A percentile compares a stretch with the other conserved stretches of the same genome.
Evolutionary conservation across 1,139 yeast genomes (phyloP).

Genomic region (Nakaseomyces bracarensis): DNA sequence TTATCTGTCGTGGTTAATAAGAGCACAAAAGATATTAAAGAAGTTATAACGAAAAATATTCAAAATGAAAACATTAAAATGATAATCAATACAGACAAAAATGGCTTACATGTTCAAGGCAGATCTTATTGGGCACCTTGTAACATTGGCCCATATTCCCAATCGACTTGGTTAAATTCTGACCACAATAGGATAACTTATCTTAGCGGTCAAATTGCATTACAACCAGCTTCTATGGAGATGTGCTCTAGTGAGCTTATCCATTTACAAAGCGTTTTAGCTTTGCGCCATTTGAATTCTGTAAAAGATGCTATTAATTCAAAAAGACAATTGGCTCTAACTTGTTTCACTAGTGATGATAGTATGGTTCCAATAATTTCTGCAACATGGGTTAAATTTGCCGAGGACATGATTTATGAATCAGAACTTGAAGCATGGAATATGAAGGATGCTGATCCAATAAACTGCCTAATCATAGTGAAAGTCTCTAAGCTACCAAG

Average conservation of each 20-base stretch:
- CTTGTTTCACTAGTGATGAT: slow-evolving; percentile 45
- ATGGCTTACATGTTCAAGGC: slow-evolving; percentile 83
- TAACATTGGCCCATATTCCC: slow-evolving; percentile 95
- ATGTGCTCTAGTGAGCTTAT: slow-evolving; percentile 27
- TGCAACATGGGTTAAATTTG: slow-evolving; percentile 35
- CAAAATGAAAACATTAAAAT: slow-evolving; percentile 16
- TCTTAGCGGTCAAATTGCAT: slow-evolving; percentile 89
- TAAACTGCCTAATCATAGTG: slow-evolving; percentile 41
- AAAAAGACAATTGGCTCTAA: slow-evolving; percentile 37
- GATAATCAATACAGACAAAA: slow-evolving; percentile 31
- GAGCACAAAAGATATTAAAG: slow-evolving; percentile 7
- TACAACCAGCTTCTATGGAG: slow-evolving; percentile 64
- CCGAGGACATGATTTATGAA: slow-evolving; percentile 17
- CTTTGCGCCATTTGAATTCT: slow-evolving; percentile 69
- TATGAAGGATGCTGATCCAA: slow-evolving; percentile 23
- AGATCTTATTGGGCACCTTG: slow-evolving; percentile 98
- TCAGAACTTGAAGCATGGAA: slow-evolving; percentile 22
- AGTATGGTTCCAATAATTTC: slow-evolving; percentile 31
- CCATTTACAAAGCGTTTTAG: slow-evolving; percentile 40
- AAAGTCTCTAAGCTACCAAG: slow-evolving; percentile 60
- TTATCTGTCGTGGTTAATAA: slow-evolving; percentile 48
- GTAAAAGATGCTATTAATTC: slow-evolving; percentile 51
- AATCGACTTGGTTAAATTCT: slow-evolving; percentile 47
- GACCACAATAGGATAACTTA: slow-evolving; percentile 44
- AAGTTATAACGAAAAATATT: background rate